Conservation (phyloP, 1,139 yeast species). For the Diutina rugosa region DNA sequence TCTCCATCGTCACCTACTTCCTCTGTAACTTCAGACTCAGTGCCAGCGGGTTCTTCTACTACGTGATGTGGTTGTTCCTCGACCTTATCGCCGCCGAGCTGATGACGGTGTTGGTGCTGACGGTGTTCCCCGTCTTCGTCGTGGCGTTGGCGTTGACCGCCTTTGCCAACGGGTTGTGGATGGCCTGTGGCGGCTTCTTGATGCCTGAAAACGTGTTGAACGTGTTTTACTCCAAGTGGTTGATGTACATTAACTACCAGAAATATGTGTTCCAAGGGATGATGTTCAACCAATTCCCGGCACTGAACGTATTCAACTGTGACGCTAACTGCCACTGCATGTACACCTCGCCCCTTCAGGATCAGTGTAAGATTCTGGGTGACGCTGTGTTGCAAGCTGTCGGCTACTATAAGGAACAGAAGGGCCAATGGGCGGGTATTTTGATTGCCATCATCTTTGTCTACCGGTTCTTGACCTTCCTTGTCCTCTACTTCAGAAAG, state of each 20-base stretch:
- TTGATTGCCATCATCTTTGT: constrained; percentile 15
- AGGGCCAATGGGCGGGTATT: constrained; percentile 22
- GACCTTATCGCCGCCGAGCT: constrained; percentile 29
- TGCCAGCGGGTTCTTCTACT: constrained; percentile 18
- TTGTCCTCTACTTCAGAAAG: not conserved
- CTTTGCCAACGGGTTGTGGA: constrained; percentile 30
- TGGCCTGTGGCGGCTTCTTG: constrained; percentile 29
- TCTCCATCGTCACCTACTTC: constrained; percentile 21
- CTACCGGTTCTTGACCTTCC: constrained; percentile 10
- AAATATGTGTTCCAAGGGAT: constrained; percentile 29
- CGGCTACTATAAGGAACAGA: constrained; percentile 15
- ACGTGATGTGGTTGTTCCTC: constrained; percentile 23
- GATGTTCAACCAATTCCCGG: constrained; percentile 25
- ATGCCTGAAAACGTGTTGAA: constrained; percentile 21
- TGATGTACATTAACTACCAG: constrained; percentile 28
- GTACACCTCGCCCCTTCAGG: constrained; percentile 15
- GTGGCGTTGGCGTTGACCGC: constrained; percentile 26
- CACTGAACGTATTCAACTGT: constrained; percentile 15
- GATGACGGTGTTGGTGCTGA: constrained; percentile 20
- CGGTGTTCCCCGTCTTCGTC: constrained; percentile 22
- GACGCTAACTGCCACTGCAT: constrained; percentile 20
- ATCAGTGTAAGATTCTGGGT: constrained; percentile 19
- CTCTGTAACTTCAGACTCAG: constrained; percentile 17
- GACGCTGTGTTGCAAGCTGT: constrained; percentile 15
- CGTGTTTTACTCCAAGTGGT: constrained; percentile 24